Evolutionary conservation across 495 filamentous ascomycete species (phyloP).

Genomic region (Penicillium psychrofluorescens): DNA sequence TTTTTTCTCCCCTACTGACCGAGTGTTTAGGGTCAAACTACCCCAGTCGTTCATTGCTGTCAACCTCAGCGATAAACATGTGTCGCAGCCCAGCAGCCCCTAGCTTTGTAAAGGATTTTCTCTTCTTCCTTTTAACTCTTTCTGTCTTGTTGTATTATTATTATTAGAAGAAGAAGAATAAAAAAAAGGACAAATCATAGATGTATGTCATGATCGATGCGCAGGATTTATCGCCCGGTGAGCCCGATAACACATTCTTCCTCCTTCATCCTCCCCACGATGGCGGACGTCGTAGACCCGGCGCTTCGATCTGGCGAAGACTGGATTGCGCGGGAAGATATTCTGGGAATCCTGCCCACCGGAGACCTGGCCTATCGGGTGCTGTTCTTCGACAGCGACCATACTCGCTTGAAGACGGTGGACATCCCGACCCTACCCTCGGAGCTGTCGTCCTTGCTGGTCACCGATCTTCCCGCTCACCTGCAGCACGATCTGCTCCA

Average conservation of each 20-base stretch:
- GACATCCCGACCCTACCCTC: conserved; percentile 8
- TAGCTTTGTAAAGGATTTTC: not conserved
- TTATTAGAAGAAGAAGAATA: too few relatives aligned
- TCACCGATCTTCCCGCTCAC: conserved; percentile 17
- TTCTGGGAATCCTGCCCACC: conserved; percentile 20
- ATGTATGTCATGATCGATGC: too few relatives aligned
- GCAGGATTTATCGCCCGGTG: too few relatives aligned
- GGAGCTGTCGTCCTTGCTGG: conserved; percentile 8
- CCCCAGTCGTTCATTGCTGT: conserved; percentile 79
- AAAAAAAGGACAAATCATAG: too few relatives aligned
- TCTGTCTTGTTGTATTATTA: not conserved
- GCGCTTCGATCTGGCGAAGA: not conserved
- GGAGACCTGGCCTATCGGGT: conserved; percentile 7
- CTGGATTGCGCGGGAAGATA: conserved; percentile 17
- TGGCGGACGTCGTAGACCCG: too few relatives aligned
- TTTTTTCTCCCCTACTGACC: too few relatives aligned
- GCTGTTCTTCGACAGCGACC: conserved; percentile 16
- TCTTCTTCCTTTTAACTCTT: not conserved
- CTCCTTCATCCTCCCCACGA: too few relatives aligned
- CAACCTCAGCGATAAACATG: conserved; percentile 23
- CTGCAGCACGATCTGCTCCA: conserved; percentile 36
- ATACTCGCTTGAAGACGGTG: conserved; percentile 9
- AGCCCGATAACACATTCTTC: too few relatives aligned
- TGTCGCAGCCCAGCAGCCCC: conserved; percentile 1
- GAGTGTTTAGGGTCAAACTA: conserved; percentile 66